These are phyloP conservation scores for Phanerochaete carnosa DNA, from an alignment of 768 basidiomycete species.

Conservation along the genomic window DNA sequence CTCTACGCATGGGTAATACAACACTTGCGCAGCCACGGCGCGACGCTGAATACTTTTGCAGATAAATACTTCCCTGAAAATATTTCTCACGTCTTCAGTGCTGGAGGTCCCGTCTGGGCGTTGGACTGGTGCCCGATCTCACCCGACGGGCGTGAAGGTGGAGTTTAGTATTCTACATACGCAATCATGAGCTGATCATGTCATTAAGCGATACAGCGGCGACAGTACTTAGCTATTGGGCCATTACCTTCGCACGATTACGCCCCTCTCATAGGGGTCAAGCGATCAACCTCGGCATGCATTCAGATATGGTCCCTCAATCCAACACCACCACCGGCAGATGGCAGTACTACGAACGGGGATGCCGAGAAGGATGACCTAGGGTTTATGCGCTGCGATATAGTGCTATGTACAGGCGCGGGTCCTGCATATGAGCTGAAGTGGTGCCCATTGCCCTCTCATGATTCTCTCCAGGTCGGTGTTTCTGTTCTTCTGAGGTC, in stretches of 20 bases:
- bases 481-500: conserved; percentile 24
- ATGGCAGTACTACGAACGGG: not conserved
- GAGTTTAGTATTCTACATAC: conserved; percentile 11
- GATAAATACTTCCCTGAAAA: conserved; percentile 59
- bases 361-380: conserved; percentile 12
- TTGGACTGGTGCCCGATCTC: conserved; percentile 92
- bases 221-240: conserved; percentile 83
- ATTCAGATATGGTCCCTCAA: conserved; percentile 84
- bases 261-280: conserved; percentile 63
- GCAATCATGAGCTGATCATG: not conserved
- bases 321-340: conserved; percentile 16
- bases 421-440: conserved; percentile 80
- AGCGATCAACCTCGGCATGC: conserved; percentile 49
- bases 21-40: not conserved
- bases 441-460: conserved; percentile 91
- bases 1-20: conserved; percentile 53
- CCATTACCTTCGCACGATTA: conserved; percentile 66
- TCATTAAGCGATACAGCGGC: conserved; percentile 45
- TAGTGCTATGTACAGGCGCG: conserved; percentile 81
- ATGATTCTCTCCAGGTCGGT: conserved; percentile 47
- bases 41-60: conserved; percentile 25
- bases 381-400: conserved; percentile 68
- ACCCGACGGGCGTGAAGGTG: conserved; percentile 51
- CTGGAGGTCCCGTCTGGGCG: conserved; percentile 88
- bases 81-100: conserved; percentile 71